phyloP scores from a whole-genome alignment of 2,329 filamentous ascomycete genomes.

The Xylariomycetidae sp. region DNA sequence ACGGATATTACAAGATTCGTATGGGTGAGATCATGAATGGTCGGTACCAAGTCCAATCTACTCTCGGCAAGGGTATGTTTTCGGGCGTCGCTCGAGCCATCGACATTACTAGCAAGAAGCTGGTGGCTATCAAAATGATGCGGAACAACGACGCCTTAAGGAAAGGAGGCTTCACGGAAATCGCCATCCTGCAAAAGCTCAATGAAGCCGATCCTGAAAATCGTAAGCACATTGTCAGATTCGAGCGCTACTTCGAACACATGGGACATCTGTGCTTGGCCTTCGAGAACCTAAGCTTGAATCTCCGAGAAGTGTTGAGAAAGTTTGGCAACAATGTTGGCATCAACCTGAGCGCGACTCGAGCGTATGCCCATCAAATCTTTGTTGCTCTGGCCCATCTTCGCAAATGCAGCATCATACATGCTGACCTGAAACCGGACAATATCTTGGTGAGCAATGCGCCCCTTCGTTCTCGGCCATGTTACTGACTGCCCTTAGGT shows the following conservation, averaged over 20 bases:
- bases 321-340: conserved; percentile 95
- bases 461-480: neutral
- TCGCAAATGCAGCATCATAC: conserved; percentile 87
- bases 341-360: conserved; percentile 82
- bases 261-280: conserved; percentile 94
- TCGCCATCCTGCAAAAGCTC: conserved; percentile 85
- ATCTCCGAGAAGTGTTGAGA: conserved; percentile 87
- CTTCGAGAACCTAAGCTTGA: conserved; percentile 92
- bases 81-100: conserved; percentile 88
- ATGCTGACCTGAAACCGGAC: conserved; percentile 96
- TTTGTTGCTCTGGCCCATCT: conserved; percentile 85
- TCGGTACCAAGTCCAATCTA: conserved; percentile 83
- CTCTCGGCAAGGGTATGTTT: conserved; percentile 91
- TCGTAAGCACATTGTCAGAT: conserved; percentile 85
- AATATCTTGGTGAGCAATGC: conserved; percentile 73
- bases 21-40: conserved; percentile 85
- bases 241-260: conserved; percentile 86
- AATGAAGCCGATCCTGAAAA: conserved; percentile 81
- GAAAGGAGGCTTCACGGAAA: conserved; percentile 91
- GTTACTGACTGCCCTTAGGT: conserved; percentile 42
- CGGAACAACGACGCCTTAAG: conserved; percentile 90
- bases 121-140: conserved; percentile 97
- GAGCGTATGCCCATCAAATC: conserved; percentile 89
- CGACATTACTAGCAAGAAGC: conserved; percentile 66
- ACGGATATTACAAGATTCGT: conserved; percentile 95